These are phyloP conservation scores for Verticillium isaacii DNA, from an alignment of 2,329 filamentous ascomycete genomes.

Conservation along the genomic window DNA sequence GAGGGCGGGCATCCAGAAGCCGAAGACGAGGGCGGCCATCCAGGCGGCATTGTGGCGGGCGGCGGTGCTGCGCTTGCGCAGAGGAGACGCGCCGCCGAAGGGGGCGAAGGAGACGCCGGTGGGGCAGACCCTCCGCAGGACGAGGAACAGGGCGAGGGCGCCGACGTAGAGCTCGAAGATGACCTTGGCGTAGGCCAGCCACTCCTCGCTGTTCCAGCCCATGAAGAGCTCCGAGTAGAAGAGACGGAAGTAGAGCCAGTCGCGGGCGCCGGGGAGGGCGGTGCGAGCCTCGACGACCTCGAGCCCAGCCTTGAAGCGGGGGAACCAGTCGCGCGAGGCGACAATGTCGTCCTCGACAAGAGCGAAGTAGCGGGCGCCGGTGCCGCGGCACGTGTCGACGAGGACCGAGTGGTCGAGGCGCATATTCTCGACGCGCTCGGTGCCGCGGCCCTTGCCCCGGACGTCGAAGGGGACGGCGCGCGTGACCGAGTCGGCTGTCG, in stretches of 20 bases:
- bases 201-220: conserved; percentile 32
- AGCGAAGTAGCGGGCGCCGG: conserved; percentile 25
- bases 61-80: conserved; percentile 3
- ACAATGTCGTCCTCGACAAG: conserved; percentile 32
- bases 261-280: conserved; percentile 8
- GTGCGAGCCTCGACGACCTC: conserved; percentile 19
- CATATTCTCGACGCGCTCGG: conserved; percentile 25
- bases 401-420: conserved; percentile 27
- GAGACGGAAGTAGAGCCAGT: conserved; percentile 30
- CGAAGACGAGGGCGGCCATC: conserved; percentile 17
- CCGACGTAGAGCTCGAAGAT: conserved; percentile 20
- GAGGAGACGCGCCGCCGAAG: too few relatives aligned
- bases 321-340: conserved; percentile 27
- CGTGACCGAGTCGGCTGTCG: neutral
- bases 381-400: conserved; percentile 23
- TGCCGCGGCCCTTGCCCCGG: conserved; percentile 16
- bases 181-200: conserved; percentile 20
- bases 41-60: conserved; percentile 12
- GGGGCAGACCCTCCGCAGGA: neutral
- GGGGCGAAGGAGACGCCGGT: neutral
- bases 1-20: conserved; percentile 26
- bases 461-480: conserved; percentile 17
- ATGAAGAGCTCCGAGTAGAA: conserved; percentile 33
- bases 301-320: conserved; percentile 20
- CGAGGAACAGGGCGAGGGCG: conserved; percentile 15